These are phyloP conservation scores for Asclepias syriaca DNA, from an alignment of 257 asterid genomes.

Conservation along the genomic window DNA sequence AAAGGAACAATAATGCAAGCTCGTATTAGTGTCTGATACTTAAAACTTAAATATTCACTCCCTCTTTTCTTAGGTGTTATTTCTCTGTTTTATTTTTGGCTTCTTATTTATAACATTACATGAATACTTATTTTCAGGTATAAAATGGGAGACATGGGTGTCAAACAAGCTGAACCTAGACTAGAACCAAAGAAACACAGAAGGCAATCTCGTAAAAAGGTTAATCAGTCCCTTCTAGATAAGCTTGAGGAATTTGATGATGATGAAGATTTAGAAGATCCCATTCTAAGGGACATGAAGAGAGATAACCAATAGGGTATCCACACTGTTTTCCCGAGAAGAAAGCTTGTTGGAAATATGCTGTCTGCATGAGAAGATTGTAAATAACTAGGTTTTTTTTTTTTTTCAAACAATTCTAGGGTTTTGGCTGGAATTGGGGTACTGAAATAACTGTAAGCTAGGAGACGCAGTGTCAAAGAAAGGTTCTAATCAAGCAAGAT, in stretches of 20 bases:
- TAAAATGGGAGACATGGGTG: conserved; percentile 75
- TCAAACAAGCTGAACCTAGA: conserved; percentile 84
- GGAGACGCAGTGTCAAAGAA: not conserved
- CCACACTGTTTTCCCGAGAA: not conserved
- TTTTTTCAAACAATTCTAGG: not conserved
- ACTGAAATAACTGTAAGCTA: not conserved
- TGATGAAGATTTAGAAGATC: conserved; percentile 44
- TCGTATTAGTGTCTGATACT: too few relatives aligned
- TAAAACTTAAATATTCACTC: too few relatives aligned
- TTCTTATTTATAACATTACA: not conserved
- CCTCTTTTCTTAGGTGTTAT: too few relatives aligned
- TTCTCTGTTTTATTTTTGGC: too few relatives aligned
- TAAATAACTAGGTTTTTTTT: not conserved
- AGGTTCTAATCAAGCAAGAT: not conserved
- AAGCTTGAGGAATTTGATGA: conserved; percentile 66
- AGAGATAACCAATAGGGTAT: conserved; percentile 27
- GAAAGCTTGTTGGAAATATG: not conserved
- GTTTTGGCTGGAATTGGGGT: not conserved
- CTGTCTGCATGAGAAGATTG: not conserved
- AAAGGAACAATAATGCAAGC: too few relatives aligned
- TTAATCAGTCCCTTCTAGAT: conserved; percentile 71
- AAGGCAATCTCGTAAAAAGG: conserved; percentile 82
- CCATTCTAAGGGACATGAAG: conserved; percentile 36
- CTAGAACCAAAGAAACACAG: conserved; percentile 82
- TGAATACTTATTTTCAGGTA: conserved; percentile 33